These are phyloP conservation scores for Kalaharituber pfeilii DNA, from an alignment of 2,329 filamentous ascomycete species.

Conservation along the genomic window DNA sequence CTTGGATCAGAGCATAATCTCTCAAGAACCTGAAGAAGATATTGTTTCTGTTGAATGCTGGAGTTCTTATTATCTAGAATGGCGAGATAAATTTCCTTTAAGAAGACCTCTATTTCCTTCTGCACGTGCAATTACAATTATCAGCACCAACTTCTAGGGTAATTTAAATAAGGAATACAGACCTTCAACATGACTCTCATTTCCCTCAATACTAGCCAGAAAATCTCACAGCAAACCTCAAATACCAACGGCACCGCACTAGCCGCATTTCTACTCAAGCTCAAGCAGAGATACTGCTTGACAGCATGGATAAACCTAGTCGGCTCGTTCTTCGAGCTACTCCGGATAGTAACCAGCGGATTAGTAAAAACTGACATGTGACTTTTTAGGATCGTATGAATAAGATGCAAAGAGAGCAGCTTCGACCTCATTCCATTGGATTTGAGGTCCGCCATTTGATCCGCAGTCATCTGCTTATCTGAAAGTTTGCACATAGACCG, in stretches of 20 bases:
- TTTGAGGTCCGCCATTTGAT: conserved; percentile 81
- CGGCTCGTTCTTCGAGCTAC: conserved; percentile 70
- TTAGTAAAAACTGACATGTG: conserved; percentile 82
- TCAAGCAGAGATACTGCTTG: conserved; percentile 91
- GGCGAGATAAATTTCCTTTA: conserved; percentile 92
- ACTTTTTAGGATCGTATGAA: conserved; percentile 89
- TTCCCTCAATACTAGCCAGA: conserved; percentile 91
- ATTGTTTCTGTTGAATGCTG: conserved; percentile 76
- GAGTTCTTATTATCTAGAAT: conserved; percentile 77
- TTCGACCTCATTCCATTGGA: conserved; percentile 97
- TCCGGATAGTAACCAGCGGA: conserved; percentile 77
- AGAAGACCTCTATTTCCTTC: conserved; percentile 94
- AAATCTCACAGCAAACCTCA: conserved; percentile 90
- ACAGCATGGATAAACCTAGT: conserved; percentile 87
- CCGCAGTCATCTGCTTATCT: conserved; percentile 73
- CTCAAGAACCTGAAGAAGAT: conserved; percentile 72
- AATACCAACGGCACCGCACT: conserved; percentile 86
- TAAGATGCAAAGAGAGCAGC: conserved; percentile 81
- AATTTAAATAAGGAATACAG: conserved; percentile 21
- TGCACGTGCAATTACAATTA: conserved; percentile 24
- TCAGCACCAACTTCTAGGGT: not conserved
- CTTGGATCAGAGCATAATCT: conserved; percentile 71
- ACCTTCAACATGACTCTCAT: conserved; percentile 89
- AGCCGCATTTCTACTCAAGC: conserved; percentile 83
- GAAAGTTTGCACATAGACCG: conserved; percentile 94